A percentile compares a stretch with the other conserved stretches of the same genome.
Evolutionary conservation across 2,329 filamentous ascomycete species (phyloP).

Genomic region (Tolypocladium guangdongense): DNA sequence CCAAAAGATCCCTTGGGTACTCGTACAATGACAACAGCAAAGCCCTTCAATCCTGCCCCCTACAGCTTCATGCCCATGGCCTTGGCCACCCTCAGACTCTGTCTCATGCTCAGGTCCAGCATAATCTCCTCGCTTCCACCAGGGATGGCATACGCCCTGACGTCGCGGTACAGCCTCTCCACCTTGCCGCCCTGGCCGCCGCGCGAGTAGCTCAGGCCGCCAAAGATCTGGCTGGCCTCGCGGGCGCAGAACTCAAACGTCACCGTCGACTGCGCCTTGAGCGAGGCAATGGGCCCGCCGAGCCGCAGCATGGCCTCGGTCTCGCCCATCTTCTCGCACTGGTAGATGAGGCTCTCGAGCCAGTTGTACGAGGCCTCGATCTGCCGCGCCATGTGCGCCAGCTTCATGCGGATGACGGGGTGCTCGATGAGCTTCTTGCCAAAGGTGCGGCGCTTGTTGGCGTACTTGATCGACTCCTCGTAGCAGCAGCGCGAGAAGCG

Average conservation of each 20-base stretch:
- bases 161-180: constrained; percentile 88
- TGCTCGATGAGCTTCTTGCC: constrained; percentile 95
- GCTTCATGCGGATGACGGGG: constrained; percentile 93
- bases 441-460: constrained; percentile 93
- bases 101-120: constrained; percentile 89
- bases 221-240: constrained; percentile 96
- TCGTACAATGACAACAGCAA: neutral
- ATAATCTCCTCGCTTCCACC: constrained; percentile 98
- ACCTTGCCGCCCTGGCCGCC: constrained; percentile 94
- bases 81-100: constrained; percentile 81
- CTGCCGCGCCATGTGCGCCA: constrained; percentile 95
- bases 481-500: constrained; percentile 95
- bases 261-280: constrained; percentile 88
- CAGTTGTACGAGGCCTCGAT: constrained; percentile 96
- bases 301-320: constrained; percentile 93
- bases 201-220: constrained; percentile 81
- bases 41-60: constrained; percentile 1
- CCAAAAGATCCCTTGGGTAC: neutral
- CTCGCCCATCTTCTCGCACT: constrained; percentile 87
- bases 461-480: constrained; percentile 93
- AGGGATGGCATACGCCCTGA: constrained; percentile 90
- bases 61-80: constrained; percentile 93
- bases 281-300: constrained; percentile 81
- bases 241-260: constrained; percentile 97
- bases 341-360: constrained; percentile 91